Evolutionary conservation across 768 basidiomycete genomes (phyloP).

Genomic region (Ephemerocybe angulata): DNA sequence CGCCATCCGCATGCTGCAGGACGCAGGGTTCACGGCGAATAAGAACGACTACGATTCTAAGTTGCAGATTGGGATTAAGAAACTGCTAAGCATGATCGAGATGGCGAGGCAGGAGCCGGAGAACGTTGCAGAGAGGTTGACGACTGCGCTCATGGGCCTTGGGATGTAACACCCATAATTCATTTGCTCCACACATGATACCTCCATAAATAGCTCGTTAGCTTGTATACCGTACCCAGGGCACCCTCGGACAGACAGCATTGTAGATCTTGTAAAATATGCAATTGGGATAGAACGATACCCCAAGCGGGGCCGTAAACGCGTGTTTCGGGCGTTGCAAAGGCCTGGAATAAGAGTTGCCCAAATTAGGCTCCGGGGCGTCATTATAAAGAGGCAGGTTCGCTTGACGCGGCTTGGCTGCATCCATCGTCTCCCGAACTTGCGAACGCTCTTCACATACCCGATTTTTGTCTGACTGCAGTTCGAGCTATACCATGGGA

Average conservation of each 20-base stretch:
- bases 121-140: constrained; percentile 69
- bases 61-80: constrained; percentile 90
- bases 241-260: no score
- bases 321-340: constrained; percentile 5
- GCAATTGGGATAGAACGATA: neutral
- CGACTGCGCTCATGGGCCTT: constrained; percentile 58
- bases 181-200: neutral
- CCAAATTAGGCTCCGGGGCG: constrained; percentile 6
- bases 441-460: no score
- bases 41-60: constrained; percentile 42
- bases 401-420: neutral
- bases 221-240: no score
- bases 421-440: no score
- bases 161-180: constrained; percentile 22
- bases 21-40: constrained; percentile 66
- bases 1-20: constrained; percentile 62
- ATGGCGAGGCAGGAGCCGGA: constrained; percentile 97
- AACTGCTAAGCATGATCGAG: constrained; percentile 84
- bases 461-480: no score
- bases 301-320: neutral
- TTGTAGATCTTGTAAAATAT: neutral
- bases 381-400: neutral
- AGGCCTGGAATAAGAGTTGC: constrained; percentile 3
- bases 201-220: no score
- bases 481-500: no score